Conservation (phyloP, 179 eudicot genomes). For the Vitellaria paradoxa region DNA sequence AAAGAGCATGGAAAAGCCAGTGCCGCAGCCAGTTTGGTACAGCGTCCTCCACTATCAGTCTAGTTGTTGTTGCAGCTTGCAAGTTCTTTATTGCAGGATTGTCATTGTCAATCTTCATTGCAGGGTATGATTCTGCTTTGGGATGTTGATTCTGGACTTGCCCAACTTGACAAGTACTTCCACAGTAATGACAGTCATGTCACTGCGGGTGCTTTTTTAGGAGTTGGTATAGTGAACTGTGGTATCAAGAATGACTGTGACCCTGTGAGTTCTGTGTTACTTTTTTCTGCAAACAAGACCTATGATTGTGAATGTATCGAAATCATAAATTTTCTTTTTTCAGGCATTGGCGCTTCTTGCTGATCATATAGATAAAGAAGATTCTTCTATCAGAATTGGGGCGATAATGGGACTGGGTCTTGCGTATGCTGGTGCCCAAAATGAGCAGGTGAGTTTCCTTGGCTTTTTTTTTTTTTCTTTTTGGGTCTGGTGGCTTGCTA, state of each 20-base stretch:
- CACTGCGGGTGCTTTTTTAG: constrained; percentile 85
- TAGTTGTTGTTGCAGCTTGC: background rate
- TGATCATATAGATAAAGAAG: constrained; percentile 83
- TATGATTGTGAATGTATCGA: background rate
- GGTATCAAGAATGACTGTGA: constrained; percentile 81
- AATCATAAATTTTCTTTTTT: background rate
- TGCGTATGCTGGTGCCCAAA: constrained; percentile 89
- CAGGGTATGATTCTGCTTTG: constrained; percentile 96
- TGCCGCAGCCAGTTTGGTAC: constrained; percentile 98
- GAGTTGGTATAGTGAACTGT: constrained; percentile 93
- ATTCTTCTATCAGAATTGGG: constrained; percentile 85
- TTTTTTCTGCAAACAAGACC: background rate
- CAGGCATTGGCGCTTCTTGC: constrained; percentile 95
- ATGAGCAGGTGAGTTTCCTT: constrained; percentile 47
- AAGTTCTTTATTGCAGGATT: background rate
- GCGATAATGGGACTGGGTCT: constrained; percentile 97
- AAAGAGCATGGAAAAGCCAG: constrained; percentile 95
- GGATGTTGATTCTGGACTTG: constrained; percentile 99
- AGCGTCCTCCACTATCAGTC: constrained; percentile 11
- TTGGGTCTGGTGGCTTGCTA: too few species aligned
- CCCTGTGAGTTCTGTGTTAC: constrained; percentile 55
- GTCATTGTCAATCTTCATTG: constrained; percentile 10
- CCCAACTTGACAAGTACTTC: constrained; percentile 92
- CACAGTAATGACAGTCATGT: constrained; percentile 84
- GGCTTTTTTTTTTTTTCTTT: background rate